Evolutionary conservation across 1,284 basidiomycete genomes (phyloP).

Genomic region (Trichosporon sp.): DNA sequence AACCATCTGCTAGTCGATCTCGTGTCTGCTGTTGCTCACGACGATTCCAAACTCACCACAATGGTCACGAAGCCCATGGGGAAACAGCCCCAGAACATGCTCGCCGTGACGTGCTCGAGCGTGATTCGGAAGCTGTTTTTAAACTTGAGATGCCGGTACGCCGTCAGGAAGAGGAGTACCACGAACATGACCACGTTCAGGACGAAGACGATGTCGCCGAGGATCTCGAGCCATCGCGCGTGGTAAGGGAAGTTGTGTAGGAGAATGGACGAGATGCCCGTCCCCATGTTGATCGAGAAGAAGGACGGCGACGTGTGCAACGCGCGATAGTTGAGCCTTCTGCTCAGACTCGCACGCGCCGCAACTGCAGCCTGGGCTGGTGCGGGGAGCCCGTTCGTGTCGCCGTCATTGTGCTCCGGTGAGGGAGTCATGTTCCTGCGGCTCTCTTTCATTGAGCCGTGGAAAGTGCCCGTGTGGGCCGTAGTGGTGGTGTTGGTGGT

Average conservation of each 20-base stretch:
- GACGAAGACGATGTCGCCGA: constrained; percentile 64
- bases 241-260: constrained; percentile 59
- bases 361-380: neutral
- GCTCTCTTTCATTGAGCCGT: neutral
- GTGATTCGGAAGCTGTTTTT: constrained; percentile 64
- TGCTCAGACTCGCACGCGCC: neutral
- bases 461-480: neutral
- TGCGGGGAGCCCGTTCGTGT: neutral
- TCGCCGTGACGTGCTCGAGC: constrained; percentile 65
- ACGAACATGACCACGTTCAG: constrained; percentile 68
- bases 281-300: constrained; percentile 58
- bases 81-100: constrained; percentile 69
- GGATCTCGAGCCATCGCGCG: constrained; percentile 52
- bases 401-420: neutral
- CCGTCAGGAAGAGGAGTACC: constrained; percentile 61
- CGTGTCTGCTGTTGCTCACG: too few relatives aligned
- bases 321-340: constrained; percentile 22
- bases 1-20: too few relatives aligned
- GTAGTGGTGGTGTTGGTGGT: neutral
- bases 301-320: constrained; percentile 41
- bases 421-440: neutral
- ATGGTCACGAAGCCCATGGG: constrained; percentile 73
- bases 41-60: constrained; percentile 53
- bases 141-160: constrained; percentile 63
- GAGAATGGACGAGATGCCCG: constrained; percentile 58